A percentile compares a stretch with the other conserved stretches of the same genome.
Evolutionary conservation across 116 monocot species (phyloP).

Genomic region (Iris pallida): DNA sequence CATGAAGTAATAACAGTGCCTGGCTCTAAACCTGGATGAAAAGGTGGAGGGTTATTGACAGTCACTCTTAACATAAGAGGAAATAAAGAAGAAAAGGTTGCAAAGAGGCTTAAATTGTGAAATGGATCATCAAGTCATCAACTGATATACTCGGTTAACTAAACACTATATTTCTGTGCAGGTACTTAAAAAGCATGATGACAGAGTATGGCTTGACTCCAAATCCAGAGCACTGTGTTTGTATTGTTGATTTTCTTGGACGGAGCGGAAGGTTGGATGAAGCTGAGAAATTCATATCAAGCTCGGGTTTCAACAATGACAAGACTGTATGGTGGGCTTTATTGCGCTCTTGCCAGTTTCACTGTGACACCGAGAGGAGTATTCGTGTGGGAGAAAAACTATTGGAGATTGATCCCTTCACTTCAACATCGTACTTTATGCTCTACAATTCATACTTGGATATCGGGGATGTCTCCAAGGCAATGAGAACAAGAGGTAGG

Average conservation of each 20-base stretch:
- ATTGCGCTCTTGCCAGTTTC: conserved; percentile 19
- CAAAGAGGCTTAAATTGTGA: too few species aligned
- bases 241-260: conserved; percentile 31
- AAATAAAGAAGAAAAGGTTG: too few species aligned
- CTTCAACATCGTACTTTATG: conserved; percentile 19
- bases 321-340: conserved; percentile 17
- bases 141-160: too few species aligned
- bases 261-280: conserved; percentile 11
- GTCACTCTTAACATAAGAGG: too few species aligned
- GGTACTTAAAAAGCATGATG: conserved; percentile 32
- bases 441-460: conserved; percentile 27
- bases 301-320: conserved; percentile 16
- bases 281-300: conserved; percentile 26
- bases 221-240: conserved; percentile 15
- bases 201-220: conserved; percentile 24
- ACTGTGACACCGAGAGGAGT: conserved; percentile 25
- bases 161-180: conserved; percentile 2
- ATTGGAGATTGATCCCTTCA: conserved; percentile 25
- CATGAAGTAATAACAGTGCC: too few species aligned
- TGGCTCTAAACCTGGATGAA: too few species aligned
- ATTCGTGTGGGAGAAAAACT: conserved; percentile 18
- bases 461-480: conserved; percentile 26
- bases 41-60: too few species aligned
- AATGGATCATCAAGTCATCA: too few species aligned
- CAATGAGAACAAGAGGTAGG: conserved; percentile 44